phyloP scores from a whole-genome alignment of 2,329 filamentous ascomycete species.

The Colletotrichum falcatum region DNA sequence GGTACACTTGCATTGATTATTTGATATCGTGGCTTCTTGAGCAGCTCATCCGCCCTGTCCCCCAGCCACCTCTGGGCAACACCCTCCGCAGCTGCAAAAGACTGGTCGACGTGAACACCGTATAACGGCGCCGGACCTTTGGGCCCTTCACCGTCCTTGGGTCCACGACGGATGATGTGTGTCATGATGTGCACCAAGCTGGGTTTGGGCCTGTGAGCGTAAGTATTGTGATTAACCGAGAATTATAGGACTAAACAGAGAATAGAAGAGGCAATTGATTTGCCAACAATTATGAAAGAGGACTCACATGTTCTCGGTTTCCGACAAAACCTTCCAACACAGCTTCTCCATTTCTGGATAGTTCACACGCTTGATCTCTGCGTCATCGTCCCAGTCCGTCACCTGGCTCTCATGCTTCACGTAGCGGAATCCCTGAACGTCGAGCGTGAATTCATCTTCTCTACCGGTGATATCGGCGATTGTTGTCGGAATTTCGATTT shows the following conservation, averaged over 20 bases:
- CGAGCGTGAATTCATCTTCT: conserved; percentile 72
- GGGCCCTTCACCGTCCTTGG: conserved; percentile 26
- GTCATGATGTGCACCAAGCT: conserved; percentile 35
- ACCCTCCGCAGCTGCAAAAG: conserved; percentile 56
- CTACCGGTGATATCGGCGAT: conserved; percentile 70
- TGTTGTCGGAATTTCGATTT: conserved; percentile 65
- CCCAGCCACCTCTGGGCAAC: conserved; percentile 34
- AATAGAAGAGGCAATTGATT: not conserved
- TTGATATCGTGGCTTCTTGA: conserved; percentile 58
- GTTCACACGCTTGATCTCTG: conserved; percentile 60
- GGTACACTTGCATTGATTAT: conserved; percentile 70
- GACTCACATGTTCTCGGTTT: conserved; percentile 29
- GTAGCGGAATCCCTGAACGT: conserved; percentile 66
- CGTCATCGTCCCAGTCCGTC: conserved; percentile 66
- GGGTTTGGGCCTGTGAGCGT: conserved; percentile 26
- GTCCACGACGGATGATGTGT: conserved; percentile 35
- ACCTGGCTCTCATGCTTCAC: conserved; percentile 65
- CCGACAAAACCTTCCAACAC: conserved; percentile 36
- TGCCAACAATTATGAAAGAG: not conserved
- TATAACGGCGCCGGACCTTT: conserved; percentile 38
- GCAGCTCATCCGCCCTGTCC: conserved; percentile 45
- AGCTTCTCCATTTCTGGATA: conserved; percentile 42
- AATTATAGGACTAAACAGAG: too few species aligned
- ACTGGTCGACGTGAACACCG: conserved; percentile 67
- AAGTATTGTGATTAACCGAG: not conserved